phyloP scores from a whole-genome alignment of 768 basidiomycete species.

The Xerocomellus amylosporus region DNA sequence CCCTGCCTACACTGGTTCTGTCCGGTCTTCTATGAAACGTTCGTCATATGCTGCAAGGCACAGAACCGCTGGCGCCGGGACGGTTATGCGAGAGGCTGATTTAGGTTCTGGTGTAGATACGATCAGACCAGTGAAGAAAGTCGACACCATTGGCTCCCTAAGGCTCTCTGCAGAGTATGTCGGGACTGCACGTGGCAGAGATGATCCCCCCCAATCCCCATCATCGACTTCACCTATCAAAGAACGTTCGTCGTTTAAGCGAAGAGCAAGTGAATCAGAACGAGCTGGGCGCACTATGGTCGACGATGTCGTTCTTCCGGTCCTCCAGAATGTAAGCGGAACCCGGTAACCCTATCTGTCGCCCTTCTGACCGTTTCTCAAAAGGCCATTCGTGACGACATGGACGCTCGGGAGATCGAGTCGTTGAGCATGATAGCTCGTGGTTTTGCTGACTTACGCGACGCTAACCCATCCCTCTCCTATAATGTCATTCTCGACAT shows the following conservation, averaged over 20 bases:
- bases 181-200: constrained; percentile 61
- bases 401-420: constrained; percentile 86
- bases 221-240: constrained; percentile 47
- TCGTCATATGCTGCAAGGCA: constrained; percentile 79
- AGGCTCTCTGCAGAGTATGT: constrained; percentile 78
- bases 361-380: constrained; percentile 2
- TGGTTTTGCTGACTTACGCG: constrained; percentile 84
- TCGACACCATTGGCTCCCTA: constrained; percentile 76
- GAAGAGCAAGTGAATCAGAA: constrained; percentile 52
- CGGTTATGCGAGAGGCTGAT: constrained; percentile 75
- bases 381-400: constrained; percentile 79
- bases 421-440: constrained; percentile 85
- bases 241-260: constrained; percentile 42
- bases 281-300: constrained; percentile 69
- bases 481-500: constrained; percentile 89
- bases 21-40: constrained; percentile 57
- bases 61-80: constrained; percentile 60
- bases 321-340: constrained; percentile 63
- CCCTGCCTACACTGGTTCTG: constrained; percentile 70
- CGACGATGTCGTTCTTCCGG: constrained; percentile 81
- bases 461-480: constrained; percentile 78
- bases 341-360: background rate
- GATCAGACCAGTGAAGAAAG: constrained; percentile 90
- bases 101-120: constrained; percentile 87
- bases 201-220: constrained; percentile 41